phyloP scores from a whole-genome alignment of 1,284 basidiomycete genomes.

The Cystobasidium pallidum region DNA sequence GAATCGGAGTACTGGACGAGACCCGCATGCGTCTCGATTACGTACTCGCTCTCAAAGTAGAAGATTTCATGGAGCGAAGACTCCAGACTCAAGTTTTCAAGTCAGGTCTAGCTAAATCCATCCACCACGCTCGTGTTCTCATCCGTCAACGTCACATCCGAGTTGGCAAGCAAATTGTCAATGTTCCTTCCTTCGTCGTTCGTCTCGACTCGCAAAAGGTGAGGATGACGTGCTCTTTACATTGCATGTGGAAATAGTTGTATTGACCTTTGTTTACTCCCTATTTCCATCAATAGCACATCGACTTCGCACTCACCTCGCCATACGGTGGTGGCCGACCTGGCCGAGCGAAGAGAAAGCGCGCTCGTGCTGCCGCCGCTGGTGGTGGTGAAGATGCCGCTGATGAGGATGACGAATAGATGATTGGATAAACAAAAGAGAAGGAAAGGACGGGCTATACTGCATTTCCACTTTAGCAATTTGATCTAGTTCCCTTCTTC shows the following conservation, averaged over 20 bases:
- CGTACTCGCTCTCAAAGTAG: constrained; percentile 97
- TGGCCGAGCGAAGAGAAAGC: constrained; percentile 99
- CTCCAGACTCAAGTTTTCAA: constrained; percentile 99
- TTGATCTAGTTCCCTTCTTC: too few relatives aligned
- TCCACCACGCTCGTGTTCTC: constrained; percentile 97
- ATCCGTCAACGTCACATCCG: constrained; percentile 97
- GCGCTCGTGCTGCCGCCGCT: constrained; percentile 84
- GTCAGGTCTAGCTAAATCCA: constrained; percentile 94
- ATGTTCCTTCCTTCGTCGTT: constrained; percentile 98
- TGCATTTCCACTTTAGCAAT: too few relatives aligned
- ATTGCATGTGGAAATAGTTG: too few relatives aligned
- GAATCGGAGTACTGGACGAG: constrained; percentile 99
- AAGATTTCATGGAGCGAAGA: constrained; percentile 99
- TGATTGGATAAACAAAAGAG: background rate
- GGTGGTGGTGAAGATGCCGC: constrained; percentile 90
- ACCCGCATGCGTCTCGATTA: constrained; percentile 99
- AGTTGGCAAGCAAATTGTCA: constrained; percentile 99
- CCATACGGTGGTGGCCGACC: constrained; percentile 96
- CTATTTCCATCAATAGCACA: constrained; percentile 65
- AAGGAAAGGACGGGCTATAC: too few relatives aligned
- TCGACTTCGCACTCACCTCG: constrained; percentile 97
- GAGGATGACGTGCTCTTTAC: too few relatives aligned
- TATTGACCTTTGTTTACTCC: background rate
- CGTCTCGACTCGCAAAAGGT: constrained; percentile 62
- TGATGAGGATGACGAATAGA: constrained; percentile 46